These are phyloP conservation scores for Scheffersomyces insectosa DNA, from an alignment of 1,139 yeast genomes.

Conservation along the genomic window DNA sequence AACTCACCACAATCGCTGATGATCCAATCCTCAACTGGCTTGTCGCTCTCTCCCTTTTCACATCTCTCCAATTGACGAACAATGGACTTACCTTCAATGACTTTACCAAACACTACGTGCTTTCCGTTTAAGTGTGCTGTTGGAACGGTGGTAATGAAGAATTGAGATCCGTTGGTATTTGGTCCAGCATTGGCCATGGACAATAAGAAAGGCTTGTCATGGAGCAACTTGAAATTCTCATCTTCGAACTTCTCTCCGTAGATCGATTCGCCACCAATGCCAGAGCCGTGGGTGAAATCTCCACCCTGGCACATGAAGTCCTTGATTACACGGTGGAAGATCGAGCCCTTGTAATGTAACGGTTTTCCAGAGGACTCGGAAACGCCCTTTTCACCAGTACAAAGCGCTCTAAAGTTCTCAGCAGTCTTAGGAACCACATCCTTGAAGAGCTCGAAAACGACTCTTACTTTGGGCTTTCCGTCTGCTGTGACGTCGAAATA, in stretches of 20 bases:
- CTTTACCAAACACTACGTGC: conserved; percentile 95
- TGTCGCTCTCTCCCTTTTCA: conserved; percentile 62
- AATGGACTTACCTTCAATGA: conserved; percentile 76
- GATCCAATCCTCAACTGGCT: conserved; percentile 63
- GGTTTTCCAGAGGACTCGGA: conserved; percentile 62
- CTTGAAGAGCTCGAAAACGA: conserved; percentile 71
- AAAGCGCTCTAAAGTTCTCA: conserved; percentile 86
- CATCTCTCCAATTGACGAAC: conserved; percentile 76
- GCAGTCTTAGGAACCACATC: conserved; percentile 92
- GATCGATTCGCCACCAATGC: conserved; percentile 93
- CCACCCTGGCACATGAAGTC: conserved; percentile 97
- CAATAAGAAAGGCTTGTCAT: conserved; percentile 81
- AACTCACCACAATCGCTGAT: conserved; percentile 82
- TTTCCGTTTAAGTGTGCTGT: conserved; percentile 89
- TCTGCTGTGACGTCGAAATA: conserved; percentile 76
- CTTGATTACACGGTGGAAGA: conserved; percentile 90
- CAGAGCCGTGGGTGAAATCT: conserved; percentile 86
- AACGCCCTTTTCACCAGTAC: conserved; percentile 85
- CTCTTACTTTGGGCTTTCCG: conserved; percentile 65
- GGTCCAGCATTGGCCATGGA: conserved; percentile 98
- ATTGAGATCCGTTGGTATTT: conserved; percentile 93
- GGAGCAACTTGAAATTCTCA: conserved; percentile 76
- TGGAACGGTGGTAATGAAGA: conserved; percentile 84
- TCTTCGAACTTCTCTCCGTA: conserved; percentile 96
- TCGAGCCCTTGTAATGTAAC: conserved; percentile 72